Conservation (phyloP, 352 stramenopile genomes). For the Phytophthora meadii region DNA sequence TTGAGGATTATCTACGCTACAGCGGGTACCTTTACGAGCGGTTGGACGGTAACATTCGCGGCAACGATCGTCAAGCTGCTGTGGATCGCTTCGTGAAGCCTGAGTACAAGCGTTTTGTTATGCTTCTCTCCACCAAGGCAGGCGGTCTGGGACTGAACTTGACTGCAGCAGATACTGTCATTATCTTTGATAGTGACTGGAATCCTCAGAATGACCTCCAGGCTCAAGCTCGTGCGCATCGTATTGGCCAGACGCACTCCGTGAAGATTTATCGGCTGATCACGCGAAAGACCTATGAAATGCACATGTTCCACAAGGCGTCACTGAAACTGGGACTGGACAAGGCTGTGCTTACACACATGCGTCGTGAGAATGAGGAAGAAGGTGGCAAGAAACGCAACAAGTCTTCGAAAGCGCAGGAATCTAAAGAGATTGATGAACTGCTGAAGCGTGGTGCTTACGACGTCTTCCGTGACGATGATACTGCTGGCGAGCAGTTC, state of each 20-base stretch:
- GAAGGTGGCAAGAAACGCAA: constrained; percentile 77
- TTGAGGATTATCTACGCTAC: constrained; percentile 98
- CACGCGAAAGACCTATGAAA: constrained; percentile 94
- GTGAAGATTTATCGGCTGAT: constrained; percentile 92
- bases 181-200: constrained; percentile 99
- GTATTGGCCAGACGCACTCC: constrained; percentile 92
- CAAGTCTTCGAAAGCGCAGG: constrained; percentile 80
- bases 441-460: constrained; percentile 92
- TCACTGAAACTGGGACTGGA: constrained; percentile 94
- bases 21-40: constrained; percentile 95
- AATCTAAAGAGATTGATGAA: constrained; percentile 93
- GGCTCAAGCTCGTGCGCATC: constrained; percentile 91
- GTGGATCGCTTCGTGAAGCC: constrained; percentile 91
- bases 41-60: constrained; percentile 97
- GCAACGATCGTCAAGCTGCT: constrained; percentile 87
- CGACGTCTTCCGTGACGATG: constrained; percentile 92
- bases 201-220: constrained; percentile 98
- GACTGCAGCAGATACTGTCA: constrained; percentile 95
- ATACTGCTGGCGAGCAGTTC: constrained; percentile 94
- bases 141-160: constrained; percentile 95
- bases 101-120: constrained; percentile 95
- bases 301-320: constrained; percentile 95
- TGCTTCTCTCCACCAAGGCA: constrained; percentile 98
- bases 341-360: constrained; percentile 92
- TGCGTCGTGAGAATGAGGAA: constrained; percentile 90